These are phyloP conservation scores for Parascedosporium putredinis DNA, from an alignment of 2,329 filamentous ascomycete species.

Conservation along the genomic window DNA sequence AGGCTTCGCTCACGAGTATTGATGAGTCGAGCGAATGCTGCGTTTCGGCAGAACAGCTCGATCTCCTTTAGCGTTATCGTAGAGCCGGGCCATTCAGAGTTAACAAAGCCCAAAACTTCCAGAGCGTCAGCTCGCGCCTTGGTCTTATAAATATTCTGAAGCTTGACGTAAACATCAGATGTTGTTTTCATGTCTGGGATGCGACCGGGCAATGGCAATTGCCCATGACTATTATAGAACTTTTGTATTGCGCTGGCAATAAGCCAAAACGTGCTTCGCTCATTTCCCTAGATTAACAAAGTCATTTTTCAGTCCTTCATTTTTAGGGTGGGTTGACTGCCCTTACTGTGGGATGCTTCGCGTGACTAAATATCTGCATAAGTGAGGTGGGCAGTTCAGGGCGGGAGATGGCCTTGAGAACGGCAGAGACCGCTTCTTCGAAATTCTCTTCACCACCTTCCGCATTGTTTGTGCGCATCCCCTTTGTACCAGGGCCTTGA, in stretches of 20 bases:
- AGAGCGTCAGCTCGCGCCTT: slow-evolving; percentile 72
- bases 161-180: slow-evolving; percentile 75
- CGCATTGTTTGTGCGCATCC: slow-evolving; percentile 59
- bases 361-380: slow-evolving; percentile 67
- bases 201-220: slow-evolving; percentile 74
- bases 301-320: not conserved
- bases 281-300: not conserved
- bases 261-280: slow-evolving; percentile 58
- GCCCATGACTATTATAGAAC: slow-evolving; percentile 64
- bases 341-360: slow-evolving; percentile 41
- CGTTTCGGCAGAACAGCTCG: slow-evolving; percentile 91
- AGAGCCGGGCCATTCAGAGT: slow-evolving; percentile 35
- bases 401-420: slow-evolving; percentile 72
- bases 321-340: slow-evolving; percentile 12
- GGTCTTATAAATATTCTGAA: slow-evolving; percentile 87
- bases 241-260: slow-evolving; percentile 68
- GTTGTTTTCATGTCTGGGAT: slow-evolving; percentile 97
- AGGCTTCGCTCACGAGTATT: slow-evolving; percentile 37
- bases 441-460: slow-evolving; percentile 96
- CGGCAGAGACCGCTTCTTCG: slow-evolving; percentile 78
- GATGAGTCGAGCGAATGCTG: slow-evolving; percentile 83
- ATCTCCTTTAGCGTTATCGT: slow-evolving; percentile 62
- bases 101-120: slow-evolving; percentile 61
- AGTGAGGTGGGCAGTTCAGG: slow-evolving; percentile 59
- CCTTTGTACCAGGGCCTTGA: slow-evolving; percentile 61